Base-by-base conservation (phyloP, 345 rosid genomes). In the Camelina laxa region DNA sequence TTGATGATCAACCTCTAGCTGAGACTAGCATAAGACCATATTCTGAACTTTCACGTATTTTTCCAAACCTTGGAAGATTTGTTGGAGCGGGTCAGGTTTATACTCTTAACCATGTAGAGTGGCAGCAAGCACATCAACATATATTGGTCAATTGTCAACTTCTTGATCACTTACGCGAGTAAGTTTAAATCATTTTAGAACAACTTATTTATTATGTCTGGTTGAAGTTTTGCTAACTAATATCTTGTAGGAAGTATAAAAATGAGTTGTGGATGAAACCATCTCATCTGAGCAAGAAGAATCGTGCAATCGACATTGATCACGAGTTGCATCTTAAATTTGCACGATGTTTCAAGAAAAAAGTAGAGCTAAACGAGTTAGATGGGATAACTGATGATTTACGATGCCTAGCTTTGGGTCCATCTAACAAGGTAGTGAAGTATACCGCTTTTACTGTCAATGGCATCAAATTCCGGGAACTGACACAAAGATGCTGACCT, bases 371-470 rank as follows among this genome's bases (percentile, higher is more conserved):
- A 41, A 57, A 57, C 31, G 70, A 65, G 45, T 3, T 65, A 48
- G 58, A 65, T 13, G 70, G 8, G 31, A 65, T 49, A 31, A 65
- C 31, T 17, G 70, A 65, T 49, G 58, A 65, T 65, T 13, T 48
- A 19, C 17, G 31, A 54, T 67, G 72, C 51, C 39, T 67, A 53
- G 50, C 60, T 36, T 0, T 53, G 36, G 72, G 72, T 39, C 50
- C 51, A 54, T 67, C 24, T 21, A 38, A 53, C 2, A 21, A 67
- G 2, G 17, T 39, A 21, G 2, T 67, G 3, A 67, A 53, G 50
- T 67, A 67, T 27, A 53, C 24, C 0, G 3, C 61, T n/a, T 67
- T 39, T 17, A 67, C 54, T 54, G 4, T 67, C 7, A 67, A 67
- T 54, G 62, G 51, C 38, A 39, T 22, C 12, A 54, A 67, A 39